Conservation (phyloP, 305 asterid genomes). For the Fraxinus sp. region DNA sequence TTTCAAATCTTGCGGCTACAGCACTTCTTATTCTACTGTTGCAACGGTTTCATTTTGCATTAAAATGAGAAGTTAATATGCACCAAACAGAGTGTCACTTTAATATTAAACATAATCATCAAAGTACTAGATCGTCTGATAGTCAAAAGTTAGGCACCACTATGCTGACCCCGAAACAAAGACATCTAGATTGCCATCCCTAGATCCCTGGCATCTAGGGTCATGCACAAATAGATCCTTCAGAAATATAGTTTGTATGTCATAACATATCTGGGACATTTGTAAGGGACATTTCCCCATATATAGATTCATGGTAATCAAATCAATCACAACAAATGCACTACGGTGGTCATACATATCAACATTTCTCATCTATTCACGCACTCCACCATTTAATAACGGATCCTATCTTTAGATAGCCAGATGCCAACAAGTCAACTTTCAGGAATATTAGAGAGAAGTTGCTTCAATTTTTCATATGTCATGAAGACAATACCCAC, state of each 20-base stretch:
- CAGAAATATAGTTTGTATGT: neutral
- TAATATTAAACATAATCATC: neutral
- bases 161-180: neutral
- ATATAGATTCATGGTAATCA: conserved; percentile 22
- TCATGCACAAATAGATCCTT: neutral
- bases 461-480: conserved; percentile 70
- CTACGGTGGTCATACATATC: neutral
- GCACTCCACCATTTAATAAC: neutral
- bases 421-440: conserved; percentile 22
- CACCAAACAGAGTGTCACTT: neutral
- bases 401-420: neutral
- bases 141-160: neutral
- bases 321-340: conserved; percentile 10
- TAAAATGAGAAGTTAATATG: too few relatives aligned
- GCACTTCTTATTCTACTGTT: too few relatives aligned
- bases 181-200: neutral
- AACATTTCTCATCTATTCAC: neutral
- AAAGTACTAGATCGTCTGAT: neutral
- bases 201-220: neutral
- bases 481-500: conserved; percentile 85
- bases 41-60: too few relatives aligned
- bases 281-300: conserved; percentile 8
- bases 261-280: neutral
- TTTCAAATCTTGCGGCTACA: too few relatives aligned
- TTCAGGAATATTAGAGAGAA: conserved; percentile 51